Conservation (phyloP, 768 basidiomycete genomes). For the Trametes sanguinea region DNA sequence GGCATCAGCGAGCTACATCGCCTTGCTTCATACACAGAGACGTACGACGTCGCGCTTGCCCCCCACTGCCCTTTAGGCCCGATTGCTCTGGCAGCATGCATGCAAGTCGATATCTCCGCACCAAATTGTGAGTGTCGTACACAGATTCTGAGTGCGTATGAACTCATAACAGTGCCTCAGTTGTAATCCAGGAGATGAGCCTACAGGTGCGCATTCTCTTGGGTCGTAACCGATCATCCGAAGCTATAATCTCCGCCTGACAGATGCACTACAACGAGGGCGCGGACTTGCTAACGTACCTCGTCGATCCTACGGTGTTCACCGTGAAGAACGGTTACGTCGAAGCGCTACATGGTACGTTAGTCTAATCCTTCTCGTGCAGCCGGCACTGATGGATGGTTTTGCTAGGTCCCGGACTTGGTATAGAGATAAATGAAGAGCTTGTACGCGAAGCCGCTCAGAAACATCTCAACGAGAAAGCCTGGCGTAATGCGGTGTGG, state of each 20-base stretch:
- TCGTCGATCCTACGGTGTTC: constrained; percentile 54
- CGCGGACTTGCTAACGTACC: constrained; percentile 64
- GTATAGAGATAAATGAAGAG: constrained; percentile 61
- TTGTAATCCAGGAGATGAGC: constrained; percentile 68
- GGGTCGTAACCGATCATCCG: not conserved
- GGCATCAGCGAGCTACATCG: constrained; percentile 61
- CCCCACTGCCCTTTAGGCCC: constrained; percentile 76
- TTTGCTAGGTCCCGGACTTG: constrained; percentile 53
- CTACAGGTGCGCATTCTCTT: constrained; percentile 44
- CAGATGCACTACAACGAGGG: constrained; percentile 68
- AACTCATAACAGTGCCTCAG: constrained; percentile 30
- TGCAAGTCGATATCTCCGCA: constrained; percentile 59
- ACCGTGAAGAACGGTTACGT: constrained; percentile 54
- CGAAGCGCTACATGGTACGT: constrained; percentile 42
- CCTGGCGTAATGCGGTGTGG: constrained; percentile 61
- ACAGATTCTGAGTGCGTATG: not conserved
- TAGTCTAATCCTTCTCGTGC: not conserved
- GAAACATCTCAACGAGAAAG: constrained; percentile 39
- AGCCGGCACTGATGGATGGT: not conserved
- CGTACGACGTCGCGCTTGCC: constrained; percentile 70
- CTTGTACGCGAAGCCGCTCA: constrained; percentile 46
- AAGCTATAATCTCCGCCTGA: not conserved
- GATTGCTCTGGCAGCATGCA: constrained; percentile 69
- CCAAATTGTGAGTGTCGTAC: constrained; percentile 53
- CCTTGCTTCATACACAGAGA: constrained; percentile 61